Base-by-base conservation (phyloP, 129 eudicot species). In the Cynara cardunculus region DNA sequence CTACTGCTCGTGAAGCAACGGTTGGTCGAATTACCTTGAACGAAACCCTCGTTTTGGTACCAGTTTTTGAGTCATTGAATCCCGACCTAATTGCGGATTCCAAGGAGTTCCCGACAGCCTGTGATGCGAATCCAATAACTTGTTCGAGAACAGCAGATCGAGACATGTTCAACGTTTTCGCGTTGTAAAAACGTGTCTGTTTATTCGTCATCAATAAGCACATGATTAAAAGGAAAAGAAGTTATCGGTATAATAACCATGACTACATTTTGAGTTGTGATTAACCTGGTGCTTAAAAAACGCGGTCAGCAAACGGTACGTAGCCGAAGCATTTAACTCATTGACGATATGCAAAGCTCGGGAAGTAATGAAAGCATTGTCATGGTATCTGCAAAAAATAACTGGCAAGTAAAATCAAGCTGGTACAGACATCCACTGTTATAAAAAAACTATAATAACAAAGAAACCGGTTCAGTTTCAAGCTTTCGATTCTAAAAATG, bases 281-380 rank as follows among this genome's bases (percentile, higher is more conserved):
- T 53, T 53, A 27, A 90, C 99, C 95, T 95, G 99, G 44, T 95
- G 69, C 71, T 83, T 68, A 72, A 92, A 94, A 87, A 94, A 94
- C 5, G 87, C 79, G 26, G 92, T 94, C 87, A 91, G 71, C 75
- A 94, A 78, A 59, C 25, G 79, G 69, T 92, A 94, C 2, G 97
- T 95, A 27, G 89, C 88, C 7, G 97, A 92, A 78, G 84, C 27
- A 69, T 95, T 92, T 72, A 89, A 46, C 74, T 84, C 84, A 25
- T 92, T 86, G 31, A 86, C 88, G 24, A 95, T 86, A 74, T 95
- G 99, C 88, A 95, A 77, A 7, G 95, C 99, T 2, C 97, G 91
- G 4, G 99, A 95, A 35, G 93, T 83, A 7, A 84, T 64, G 73
- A 84, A 95, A 24, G 99, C 87, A 82, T 95, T 92, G 85, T 95